These are phyloP conservation scores for Fusarium praegraminearum DNA, from an alignment of 2,329 filamentous ascomycete genomes.

Conservation along the genomic window DNA sequence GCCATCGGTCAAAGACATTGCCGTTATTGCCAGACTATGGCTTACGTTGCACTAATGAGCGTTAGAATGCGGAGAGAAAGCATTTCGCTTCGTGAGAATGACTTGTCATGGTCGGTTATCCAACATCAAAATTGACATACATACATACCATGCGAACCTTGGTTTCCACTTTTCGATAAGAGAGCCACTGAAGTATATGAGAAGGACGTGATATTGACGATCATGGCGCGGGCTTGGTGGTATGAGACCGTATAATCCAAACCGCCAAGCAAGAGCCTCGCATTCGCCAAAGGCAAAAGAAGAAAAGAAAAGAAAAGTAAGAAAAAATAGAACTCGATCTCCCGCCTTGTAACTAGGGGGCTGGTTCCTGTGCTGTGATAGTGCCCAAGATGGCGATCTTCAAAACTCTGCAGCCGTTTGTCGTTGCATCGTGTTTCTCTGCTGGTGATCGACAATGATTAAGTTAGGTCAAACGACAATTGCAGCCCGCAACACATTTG, in stretches of 20 bases:
- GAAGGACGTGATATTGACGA: slow-evolving; percentile 26
- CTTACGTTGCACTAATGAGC: slow-evolving; percentile 7
- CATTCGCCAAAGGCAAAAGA: slow-evolving; percentile 5
- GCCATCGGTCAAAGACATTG: slow-evolving; percentile 15
- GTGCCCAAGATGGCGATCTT: slow-evolving; percentile 30
- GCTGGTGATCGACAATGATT: slow-evolving; percentile 32
- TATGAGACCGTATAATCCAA: slow-evolving; percentile 10
- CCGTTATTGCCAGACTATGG: slow-evolving; percentile 5
- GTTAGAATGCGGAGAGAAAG: slow-evolving; percentile 25
- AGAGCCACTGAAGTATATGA: slow-evolving; percentile 14
- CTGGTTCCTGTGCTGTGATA: slow-evolving; percentile 16
- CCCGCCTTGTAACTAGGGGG: slow-evolving; percentile 16
- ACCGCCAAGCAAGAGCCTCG: slow-evolving; percentile 15
- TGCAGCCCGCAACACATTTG: slow-evolving; percentile 11
- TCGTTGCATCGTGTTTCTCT: slow-evolving; percentile 22
- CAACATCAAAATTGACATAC: neutral
- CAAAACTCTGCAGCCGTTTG: slow-evolving; percentile 23
- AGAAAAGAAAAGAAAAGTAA: neutral
- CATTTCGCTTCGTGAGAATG: slow-evolving; percentile 5
- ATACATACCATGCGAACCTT: neutral
- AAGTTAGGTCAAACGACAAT: slow-evolving; percentile 16
- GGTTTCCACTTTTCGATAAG: slow-evolving; percentile 6
- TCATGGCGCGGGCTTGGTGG: slow-evolving; percentile 2
- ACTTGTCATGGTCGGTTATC: slow-evolving; percentile 10
- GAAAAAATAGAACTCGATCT: neutral